Base-by-base conservation (phyloP, 176 grass and related monocot genomes). In the Aegilops tauschii region DNA sequence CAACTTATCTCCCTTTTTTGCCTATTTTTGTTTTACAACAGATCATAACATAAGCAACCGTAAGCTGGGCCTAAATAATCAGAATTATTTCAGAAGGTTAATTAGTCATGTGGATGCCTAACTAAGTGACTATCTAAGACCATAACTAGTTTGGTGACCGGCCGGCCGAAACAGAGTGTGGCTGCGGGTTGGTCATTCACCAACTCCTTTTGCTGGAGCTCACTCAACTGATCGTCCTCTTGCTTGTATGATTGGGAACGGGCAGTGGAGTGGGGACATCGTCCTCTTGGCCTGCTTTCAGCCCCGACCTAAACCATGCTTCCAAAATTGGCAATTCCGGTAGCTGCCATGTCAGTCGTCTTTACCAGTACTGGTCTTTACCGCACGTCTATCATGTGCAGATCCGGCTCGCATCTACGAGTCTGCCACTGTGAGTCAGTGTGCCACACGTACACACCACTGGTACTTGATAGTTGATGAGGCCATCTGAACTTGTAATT, bases 231-330 rank as follows among this genome's bases (percentile, higher is more conserved):
- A 5, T 49, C 12, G 14, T 49, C 45, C 0, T 49, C 4, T 49
- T 49, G 45, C 45, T 49, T 49, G 4, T 5, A 49, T 49, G 45
- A 49, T 49, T 13, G 45, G 3, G 5, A 49, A 49, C 4, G 45
- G 45, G 45, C 45, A 49, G 45, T 49, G 54, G 2, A 37, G n/a
- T 44, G 45, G 69, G 69, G 14, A 39, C 73, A 82, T 68, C 78
- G 69, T 68, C 70, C 49, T 76, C 49, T 54, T 40, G 84, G 73
- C 50, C 81, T 77, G 27, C 90, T 88, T 91, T 84, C 85, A 80
- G 85, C 36, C 42, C 50, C 82, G 31, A 77, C 85, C 85, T 77
- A 91, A 81, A 80, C 36, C 16, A 84, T 87, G 81, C 89, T 76
- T 88, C 85, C 89, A 81, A 81, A 77, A 31, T 20, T 88, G 62